Conservation (phyloP, 257 asterid species). For the Solanum peruvianum region DNA sequence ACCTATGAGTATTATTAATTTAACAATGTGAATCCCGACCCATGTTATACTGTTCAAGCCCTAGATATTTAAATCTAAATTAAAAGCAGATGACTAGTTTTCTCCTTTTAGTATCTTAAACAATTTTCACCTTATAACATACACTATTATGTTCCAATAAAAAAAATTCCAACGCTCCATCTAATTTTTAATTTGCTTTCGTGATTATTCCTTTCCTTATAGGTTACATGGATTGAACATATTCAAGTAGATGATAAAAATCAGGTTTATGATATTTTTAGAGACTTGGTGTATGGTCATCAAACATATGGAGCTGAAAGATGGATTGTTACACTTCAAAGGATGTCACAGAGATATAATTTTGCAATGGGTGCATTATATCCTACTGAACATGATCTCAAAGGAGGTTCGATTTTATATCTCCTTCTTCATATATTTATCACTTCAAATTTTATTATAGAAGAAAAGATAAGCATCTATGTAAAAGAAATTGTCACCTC, state of each 20-base stretch:
- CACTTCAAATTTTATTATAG: neutral
- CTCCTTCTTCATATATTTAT: neutral
- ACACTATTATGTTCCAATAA: neutral
- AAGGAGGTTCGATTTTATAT: constrained; percentile 29
- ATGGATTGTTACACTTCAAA: constrained; percentile 49
- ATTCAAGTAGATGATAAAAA: too few relatives aligned
- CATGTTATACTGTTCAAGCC: neutral
- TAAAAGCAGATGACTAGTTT: too few relatives aligned
- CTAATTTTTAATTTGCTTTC: neutral
- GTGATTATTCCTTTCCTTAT: neutral
- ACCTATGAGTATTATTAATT: neutral
- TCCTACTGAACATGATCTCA: constrained; percentile 22
- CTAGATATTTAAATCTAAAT: neutral
- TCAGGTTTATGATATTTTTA: too few relatives aligned
- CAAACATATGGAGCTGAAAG: constrained; percentile 66
- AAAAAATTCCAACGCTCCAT: neutral
- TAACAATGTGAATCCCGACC: neutral
- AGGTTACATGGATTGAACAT: neutral
- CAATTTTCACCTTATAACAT: neutral
- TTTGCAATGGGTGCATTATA: constrained; percentile 21
- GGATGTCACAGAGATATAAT: constrained; percentile 52
- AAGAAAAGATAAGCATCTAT: neutral
- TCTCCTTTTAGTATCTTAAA: neutral
- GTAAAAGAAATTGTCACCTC: neutral
- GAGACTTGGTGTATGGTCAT: constrained; percentile 16